A percentile compares a stretch with the other conserved stretches of the same genome.
Conservation (phyloP, 2,329 filamentous ascomycete species). For the Cladobotryum protrusum region DNA sequence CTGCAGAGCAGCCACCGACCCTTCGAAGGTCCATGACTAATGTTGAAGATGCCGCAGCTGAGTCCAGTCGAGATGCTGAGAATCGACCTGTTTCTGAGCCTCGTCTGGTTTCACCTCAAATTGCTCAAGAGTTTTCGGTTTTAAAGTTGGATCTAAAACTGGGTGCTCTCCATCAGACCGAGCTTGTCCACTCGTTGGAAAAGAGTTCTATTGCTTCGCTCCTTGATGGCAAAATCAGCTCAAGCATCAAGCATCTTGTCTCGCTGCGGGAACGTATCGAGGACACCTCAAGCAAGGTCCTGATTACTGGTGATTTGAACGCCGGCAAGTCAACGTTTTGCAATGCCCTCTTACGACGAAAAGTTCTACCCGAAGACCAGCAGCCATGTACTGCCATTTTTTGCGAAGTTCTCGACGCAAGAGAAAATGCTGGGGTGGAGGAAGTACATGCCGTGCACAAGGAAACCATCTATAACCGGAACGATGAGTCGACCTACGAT, state of each 20-base stretch:
- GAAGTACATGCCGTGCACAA: conserved; percentile 95
- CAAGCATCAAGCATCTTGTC: conserved; percentile 85
- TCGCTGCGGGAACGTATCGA: conserved; percentile 89
- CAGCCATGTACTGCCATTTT: conserved; percentile 98
- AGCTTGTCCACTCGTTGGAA: conserved; percentile 90
- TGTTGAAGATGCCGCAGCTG: conserved; percentile 48
- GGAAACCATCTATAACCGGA: conserved; percentile 70
- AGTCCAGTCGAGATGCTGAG: conserved; percentile 69
- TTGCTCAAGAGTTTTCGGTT: conserved; percentile 92
- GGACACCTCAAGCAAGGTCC: conserved; percentile 92
- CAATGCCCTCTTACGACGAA: conserved; percentile 88
- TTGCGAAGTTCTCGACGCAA: conserved; percentile 89
- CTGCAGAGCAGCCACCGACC: conserved; percentile 34
- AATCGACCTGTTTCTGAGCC: conserved; percentile 60
- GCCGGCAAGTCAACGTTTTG: conserved; percentile 98
- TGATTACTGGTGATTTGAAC: conserved; percentile 93
- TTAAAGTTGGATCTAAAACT: conserved; percentile 92
- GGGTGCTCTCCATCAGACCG: conserved; percentile 75
- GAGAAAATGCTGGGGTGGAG: conserved; percentile 84
- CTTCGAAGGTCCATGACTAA: conserved; percentile 69
- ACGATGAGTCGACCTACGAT: conserved; percentile 91
- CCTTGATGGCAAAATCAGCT: conserved; percentile 87
- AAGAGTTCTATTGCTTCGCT: conserved; percentile 86
- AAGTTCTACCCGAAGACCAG: conserved; percentile 92
- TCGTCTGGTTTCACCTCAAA: conserved; percentile 81